Percentiles rank a stretch among this genome's conserved stretches.
phyloP scores from a whole-genome alignment of 176 grass and related monocot species.

The Oryza meridionalis region DNA sequence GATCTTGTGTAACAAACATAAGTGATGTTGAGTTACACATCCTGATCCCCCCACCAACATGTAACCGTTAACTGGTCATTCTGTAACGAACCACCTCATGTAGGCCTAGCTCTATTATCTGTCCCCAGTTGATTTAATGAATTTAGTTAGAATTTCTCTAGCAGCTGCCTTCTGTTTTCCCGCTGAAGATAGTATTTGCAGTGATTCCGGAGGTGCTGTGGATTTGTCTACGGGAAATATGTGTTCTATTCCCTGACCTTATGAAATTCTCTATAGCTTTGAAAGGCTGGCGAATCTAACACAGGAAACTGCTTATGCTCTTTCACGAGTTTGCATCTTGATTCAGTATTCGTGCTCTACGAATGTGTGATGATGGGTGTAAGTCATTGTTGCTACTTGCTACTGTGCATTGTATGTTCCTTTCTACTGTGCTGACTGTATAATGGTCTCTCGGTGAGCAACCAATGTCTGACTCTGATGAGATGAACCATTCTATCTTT shows the following conservation, averaged over 20 bases:
- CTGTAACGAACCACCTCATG: slow-evolving; percentile 38
- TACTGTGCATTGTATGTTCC: slow-evolving; percentile 2
- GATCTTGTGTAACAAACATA: slow-evolving; percentile 44
- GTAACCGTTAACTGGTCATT: slow-evolving; percentile 53
- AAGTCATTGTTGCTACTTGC: not conserved
- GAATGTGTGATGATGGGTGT: not conserved
- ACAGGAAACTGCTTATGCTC: not conserved
- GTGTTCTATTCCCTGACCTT: not conserved
- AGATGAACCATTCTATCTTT: slow-evolving; percentile 20
- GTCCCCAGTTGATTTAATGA: slow-evolving; percentile 28
- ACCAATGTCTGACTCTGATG: not conserved
- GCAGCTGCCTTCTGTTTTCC: not conserved
- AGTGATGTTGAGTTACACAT: slow-evolving; percentile 30
- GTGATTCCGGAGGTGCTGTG: not conserved
- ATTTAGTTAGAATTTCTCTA: slow-evolving; percentile 31
- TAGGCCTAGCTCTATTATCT: slow-evolving; percentile 36
- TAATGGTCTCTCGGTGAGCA: slow-evolving; percentile 32
- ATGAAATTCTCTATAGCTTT: not conserved
- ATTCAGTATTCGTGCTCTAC: not conserved
- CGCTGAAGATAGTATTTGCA: not conserved
- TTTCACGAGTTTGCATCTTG: not conserved
- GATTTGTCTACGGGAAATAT: not conserved
- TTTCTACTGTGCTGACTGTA: slow-evolving; percentile 20
- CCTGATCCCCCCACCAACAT: slow-evolving; percentile 36
- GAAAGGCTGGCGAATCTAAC: not conserved